Percentiles rank a stretch among this genome's conserved stretches.
Evolutionary conservation across 805 yeast genomes (phyloP).

Genomic region (Wickerhamiella kurtzmanii): DNA sequence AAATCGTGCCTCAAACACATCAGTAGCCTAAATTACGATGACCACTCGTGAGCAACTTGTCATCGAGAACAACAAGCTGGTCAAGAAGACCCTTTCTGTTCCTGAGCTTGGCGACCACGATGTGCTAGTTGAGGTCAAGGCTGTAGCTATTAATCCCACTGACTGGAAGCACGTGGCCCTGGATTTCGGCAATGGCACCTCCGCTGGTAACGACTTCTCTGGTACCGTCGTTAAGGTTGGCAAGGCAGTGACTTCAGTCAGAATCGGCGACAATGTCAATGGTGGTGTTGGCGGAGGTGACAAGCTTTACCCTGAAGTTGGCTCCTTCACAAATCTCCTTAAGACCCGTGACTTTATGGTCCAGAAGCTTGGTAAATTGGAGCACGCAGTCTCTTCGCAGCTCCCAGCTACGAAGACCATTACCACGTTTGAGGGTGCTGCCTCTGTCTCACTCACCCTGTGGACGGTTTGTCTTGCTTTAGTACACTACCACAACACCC

Average conservation of each 20-base stretch:
- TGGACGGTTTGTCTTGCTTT: neutral
- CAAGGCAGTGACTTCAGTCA: constrained; percentile 27
- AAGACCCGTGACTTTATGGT: constrained; percentile 1
- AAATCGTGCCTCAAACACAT: no score
- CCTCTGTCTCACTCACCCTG: neutral
- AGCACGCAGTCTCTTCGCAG: neutral
- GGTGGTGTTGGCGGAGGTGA: constrained; percentile 43
- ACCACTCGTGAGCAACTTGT: neutral
- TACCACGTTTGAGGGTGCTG: neutral
- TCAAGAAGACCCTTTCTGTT: neutral
- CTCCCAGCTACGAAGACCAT: neutral
- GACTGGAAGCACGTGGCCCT: constrained; percentile 50
- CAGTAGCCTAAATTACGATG: neutral
- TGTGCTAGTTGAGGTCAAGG: neutral
- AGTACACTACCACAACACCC: constrained; percentile 3
- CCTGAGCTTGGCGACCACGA: neutral
- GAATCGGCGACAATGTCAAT: constrained; percentile 44
- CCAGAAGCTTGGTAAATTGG: neutral
- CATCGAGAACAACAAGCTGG: neutral
- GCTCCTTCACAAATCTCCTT: constrained; percentile 48
- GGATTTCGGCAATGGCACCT: constrained; percentile 34
- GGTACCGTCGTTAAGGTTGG: constrained; percentile 46
- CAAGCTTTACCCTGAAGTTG: constrained; percentile 31
- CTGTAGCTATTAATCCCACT: constrained; percentile 49
- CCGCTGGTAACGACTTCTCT: constrained; percentile 48